These are phyloP conservation scores for Tolypocladium cylindrosporum DNA, from an alignment of 2,329 filamentous ascomycete species.

Conservation along the genomic window DNA sequence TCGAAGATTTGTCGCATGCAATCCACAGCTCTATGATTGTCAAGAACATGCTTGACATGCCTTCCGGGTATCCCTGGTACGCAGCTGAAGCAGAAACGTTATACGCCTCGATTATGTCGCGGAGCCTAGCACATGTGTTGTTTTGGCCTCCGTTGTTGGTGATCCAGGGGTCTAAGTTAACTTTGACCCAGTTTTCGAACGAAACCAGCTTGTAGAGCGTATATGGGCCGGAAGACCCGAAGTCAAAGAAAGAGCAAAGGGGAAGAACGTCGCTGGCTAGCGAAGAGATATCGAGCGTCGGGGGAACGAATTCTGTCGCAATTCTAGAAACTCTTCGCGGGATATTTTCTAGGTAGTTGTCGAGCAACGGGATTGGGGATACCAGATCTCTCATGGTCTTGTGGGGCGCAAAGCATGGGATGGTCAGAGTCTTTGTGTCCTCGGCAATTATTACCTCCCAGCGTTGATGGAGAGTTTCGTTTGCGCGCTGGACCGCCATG, in stretches of 20 bases:
- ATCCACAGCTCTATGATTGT: constrained; percentile 46
- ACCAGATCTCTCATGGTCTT: background rate
- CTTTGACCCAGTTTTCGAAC: constrained; percentile 35
- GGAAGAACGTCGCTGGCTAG: background rate
- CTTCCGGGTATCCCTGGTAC: constrained; percentile 31
- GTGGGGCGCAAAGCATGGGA: background rate
- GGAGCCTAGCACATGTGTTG: constrained; percentile 8
- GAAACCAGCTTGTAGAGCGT: constrained; percentile 8
- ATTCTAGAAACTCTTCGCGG: background rate
- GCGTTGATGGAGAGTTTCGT: constrained; percentile 4
- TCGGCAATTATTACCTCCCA: background rate
- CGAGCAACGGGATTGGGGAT: background rate
- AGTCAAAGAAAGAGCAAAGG: background rate
- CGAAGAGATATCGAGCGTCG: background rate
- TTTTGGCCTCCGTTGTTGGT: background rate
- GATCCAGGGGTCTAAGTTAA: constrained; percentile 12
- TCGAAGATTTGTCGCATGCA: constrained; percentile 19
- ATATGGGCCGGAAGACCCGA: background rate
- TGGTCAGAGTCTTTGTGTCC: background rate
- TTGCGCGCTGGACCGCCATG: constrained; percentile 4
- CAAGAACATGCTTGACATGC: constrained; percentile 40
- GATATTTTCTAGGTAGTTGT: background rate
- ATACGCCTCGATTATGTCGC: constrained; percentile 22
- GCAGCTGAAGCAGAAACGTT: constrained; percentile 9
- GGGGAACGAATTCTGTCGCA: background rate